A percentile compares a stretch with the other conserved stretches of the same genome.
These are phyloP conservation scores for Tillandsia fasciculata DNA, from an alignment of 176 grass and related monocot genomes.

Conservation along the genomic window DNA sequence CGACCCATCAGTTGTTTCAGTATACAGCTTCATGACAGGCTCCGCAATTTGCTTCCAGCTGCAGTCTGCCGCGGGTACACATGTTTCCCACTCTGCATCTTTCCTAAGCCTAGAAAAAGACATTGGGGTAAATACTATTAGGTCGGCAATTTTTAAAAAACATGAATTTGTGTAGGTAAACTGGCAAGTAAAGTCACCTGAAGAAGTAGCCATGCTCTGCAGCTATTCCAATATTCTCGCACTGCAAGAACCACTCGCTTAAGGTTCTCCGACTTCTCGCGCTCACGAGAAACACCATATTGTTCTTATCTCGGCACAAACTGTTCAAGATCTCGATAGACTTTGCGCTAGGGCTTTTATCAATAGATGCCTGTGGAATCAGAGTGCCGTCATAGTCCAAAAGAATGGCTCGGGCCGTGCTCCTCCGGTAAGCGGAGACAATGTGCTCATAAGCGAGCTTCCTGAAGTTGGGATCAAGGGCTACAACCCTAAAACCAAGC, in stretches of 20 bases:
- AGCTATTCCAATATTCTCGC: slow-evolving; percentile 59
- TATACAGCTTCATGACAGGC: slow-evolving; percentile 83
- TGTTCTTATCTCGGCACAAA: slow-evolving; percentile 57
- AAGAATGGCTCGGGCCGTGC: slow-evolving; percentile 40
- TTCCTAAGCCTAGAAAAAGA: slow-evolving; percentile 38
- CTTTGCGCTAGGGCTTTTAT: slow-evolving; percentile 53
- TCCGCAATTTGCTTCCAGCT: slow-evolving; percentile 94
- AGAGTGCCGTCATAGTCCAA: slow-evolving; percentile 86
- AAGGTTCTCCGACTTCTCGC: slow-evolving; percentile 49
- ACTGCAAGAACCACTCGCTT: slow-evolving; percentile 59
- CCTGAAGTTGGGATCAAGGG: slow-evolving; percentile 83
- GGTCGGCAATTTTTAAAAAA: not conserved
- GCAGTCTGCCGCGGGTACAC: slow-evolving; percentile 33
- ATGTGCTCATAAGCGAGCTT: slow-evolving; percentile 73
- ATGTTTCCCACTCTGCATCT: slow-evolving; percentile 66
- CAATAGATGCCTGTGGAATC: slow-evolving; percentile 68
- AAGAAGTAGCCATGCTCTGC: slow-evolving; percentile 83
- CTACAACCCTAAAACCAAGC: slow-evolving; percentile 69
- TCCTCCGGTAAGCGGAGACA: slow-evolving; percentile 74
- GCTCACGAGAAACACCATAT: slow-evolving; percentile 70
- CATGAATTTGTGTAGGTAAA: not conserved
- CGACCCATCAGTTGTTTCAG: slow-evolving; percentile 82
- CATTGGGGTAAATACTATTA: not conserved
- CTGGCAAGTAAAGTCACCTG: slow-evolving; percentile 35
- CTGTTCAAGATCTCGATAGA: slow-evolving; percentile 60